These are phyloP conservation scores for Cavenderia fasciculata DNA, from an alignment of 78 protist genomes.

Conservation along the genomic window DNA sequence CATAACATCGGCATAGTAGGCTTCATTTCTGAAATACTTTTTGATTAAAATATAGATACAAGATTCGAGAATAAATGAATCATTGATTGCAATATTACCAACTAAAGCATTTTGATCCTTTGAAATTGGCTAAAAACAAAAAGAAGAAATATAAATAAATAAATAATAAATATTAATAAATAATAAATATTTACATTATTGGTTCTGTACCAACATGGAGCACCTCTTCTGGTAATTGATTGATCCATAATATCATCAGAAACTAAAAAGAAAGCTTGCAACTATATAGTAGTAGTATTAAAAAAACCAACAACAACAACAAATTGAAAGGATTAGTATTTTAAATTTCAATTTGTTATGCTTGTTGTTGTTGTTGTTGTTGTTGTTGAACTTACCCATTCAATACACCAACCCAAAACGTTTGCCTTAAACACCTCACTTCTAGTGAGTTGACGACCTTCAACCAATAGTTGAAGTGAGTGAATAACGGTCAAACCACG, in stretches of 20 bases:
- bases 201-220: constrained; percentile 94
- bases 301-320: no score
- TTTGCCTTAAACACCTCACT: constrained; percentile 58
- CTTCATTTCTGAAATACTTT: constrained; percentile 83
- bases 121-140: background rate
- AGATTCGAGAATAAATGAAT: constrained; percentile 91
- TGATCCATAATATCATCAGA: constrained; percentile 99
- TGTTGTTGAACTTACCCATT: no score
- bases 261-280: constrained; percentile 97
- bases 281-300: background rate
- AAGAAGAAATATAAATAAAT: background rate
- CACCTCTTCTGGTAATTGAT: constrained; percentile 95
- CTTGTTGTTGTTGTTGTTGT: background rate
- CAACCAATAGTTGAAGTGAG: constrained; percentile 36
- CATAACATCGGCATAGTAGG: constrained; percentile 81
- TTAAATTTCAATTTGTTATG: no score
- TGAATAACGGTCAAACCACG: constrained; percentile 91
- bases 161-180: background rate
- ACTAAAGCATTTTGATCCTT: constrained; percentile 62
- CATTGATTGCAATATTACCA: constrained; percentile 95
- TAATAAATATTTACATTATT: background rate
- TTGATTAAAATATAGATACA: constrained; percentile 88
- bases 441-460: constrained; percentile 64
- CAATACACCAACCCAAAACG: constrained; percentile 96
- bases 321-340: no score